These are phyloP conservation scores for Ogataea neopini DNA, from an alignment of 805 yeast genomes.

Conservation along the genomic window DNA sequence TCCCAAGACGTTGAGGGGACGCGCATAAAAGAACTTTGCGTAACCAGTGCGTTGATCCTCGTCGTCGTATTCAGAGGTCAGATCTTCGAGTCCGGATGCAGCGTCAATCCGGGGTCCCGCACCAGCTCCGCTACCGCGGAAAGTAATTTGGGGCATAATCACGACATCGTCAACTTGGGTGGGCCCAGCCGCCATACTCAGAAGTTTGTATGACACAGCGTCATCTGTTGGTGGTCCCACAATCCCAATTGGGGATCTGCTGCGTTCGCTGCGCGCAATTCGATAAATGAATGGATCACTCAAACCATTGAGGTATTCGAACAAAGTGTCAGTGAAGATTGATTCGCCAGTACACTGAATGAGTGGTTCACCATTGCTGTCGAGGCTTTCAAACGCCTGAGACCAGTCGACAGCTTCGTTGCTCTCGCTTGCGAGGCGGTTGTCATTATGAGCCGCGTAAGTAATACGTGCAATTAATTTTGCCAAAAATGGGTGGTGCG, in stretches of 20 bases:
- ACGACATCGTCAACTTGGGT: conserved; percentile 34
- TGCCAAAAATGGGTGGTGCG: conserved; percentile 29
- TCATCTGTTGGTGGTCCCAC: conserved; percentile 30
- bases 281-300: conserved; percentile 25
- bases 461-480: conserved; percentile 28
- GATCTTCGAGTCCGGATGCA: not conserved
- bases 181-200: conserved; percentile 31
- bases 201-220: conserved; percentile 27
- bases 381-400: conserved; percentile 28
- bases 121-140: conserved; percentile 28
- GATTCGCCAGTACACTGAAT: conserved; percentile 36
- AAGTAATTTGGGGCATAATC: conserved; percentile 33
- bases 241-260: conserved; percentile 18
- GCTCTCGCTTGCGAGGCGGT: conserved; percentile 3
- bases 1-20: conserved; percentile 24
- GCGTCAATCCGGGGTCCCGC: not conserved
- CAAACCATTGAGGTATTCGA: conserved; percentile 32
- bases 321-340: conserved; percentile 34
- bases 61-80: conserved; percentile 26
- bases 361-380: conserved; percentile 34
- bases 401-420: conserved; percentile 29
- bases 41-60: conserved; percentile 29
- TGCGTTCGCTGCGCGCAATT: conserved; percentile 25
- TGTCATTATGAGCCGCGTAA: conserved; percentile 21
- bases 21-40: conserved; percentile 28